A percentile compares a stretch with the other conserved stretches of the same genome.
Evolutionary conservation across 2,329 filamentous ascomycete genomes (phyloP).

Genomic region (Ophiocordyceps sinensis): DNA sequence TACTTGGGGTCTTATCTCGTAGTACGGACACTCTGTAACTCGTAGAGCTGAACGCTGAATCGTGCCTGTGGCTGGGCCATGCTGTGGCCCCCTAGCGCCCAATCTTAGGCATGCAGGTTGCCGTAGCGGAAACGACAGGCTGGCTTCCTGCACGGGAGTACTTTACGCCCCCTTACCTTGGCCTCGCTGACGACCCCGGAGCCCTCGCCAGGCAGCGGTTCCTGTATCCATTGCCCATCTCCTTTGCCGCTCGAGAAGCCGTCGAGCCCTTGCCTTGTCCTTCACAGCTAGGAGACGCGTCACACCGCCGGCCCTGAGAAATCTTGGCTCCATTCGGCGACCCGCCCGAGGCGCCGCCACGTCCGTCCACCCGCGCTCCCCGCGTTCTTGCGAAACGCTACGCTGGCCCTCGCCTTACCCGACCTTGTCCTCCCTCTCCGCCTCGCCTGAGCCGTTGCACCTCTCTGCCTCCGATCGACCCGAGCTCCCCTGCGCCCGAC

Average conservation of each 20-base stretch:
- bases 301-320: not conserved
- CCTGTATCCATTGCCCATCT: not conserved
- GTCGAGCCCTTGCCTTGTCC: not conserved
- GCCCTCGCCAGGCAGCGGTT: no score
- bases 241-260: not conserved
- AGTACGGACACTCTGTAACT: no score
- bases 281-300: not conserved
- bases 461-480: not conserved
- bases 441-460: not conserved
- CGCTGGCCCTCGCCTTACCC: not conserved
- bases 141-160: no score
- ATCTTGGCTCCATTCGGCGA: not conserved
- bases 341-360: not conserved
- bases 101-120: no score
- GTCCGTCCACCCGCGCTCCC: not conserved
- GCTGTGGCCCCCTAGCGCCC: no score
- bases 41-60: no score
- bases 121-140: no score
- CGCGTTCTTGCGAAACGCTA: slow-evolving; percentile 1
- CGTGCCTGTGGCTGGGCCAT: no score
- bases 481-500: not conserved
- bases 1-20: no score
- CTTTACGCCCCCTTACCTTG: no score
- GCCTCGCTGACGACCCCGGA: no score
- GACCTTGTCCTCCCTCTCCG: not conserved